phyloP scores from a whole-genome alignment of 345 rosid species.

The Firmiana major region DNA sequence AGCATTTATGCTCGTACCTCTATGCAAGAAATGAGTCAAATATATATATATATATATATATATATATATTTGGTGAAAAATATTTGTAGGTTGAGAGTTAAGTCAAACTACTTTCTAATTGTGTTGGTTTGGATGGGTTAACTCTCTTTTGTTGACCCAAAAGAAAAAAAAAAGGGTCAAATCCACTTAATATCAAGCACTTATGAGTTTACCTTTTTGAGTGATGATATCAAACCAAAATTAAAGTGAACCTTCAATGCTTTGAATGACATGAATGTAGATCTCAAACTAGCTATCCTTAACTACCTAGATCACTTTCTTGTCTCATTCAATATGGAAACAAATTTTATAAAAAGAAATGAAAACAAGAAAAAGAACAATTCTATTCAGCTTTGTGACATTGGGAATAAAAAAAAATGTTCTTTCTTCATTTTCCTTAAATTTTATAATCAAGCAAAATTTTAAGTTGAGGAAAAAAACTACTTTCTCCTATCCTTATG shows the following conservation, averaged over 20 bases:
- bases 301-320: neutral
- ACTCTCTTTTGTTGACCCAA: slow-evolving; percentile 15
- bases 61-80: no score
- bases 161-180: slow-evolving; percentile 15
- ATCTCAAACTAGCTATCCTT: neutral
- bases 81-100: neutral
- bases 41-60: no score
- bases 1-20: slow-evolving; percentile 12
- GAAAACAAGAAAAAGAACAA: neutral
- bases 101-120: slow-evolving; percentile 18
- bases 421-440: no score
- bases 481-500: no score
- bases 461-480: no score
- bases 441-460: no score
- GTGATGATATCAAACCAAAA: slow-evolving; percentile 5
- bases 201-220: neutral
- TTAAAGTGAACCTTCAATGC: neutral
- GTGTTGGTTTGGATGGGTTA: slow-evolving; percentile 17
- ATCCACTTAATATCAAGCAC: slow-evolving; percentile 13
- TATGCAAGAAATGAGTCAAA: slow-evolving; percentile 2
- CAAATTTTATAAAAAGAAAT: neutral
- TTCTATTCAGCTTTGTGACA: no score
- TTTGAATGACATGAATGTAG: neutral
- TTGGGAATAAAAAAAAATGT: no score
- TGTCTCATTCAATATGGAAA: neutral